phyloP scores from a whole-genome alignment of 169 alveolate species.

The Perkinsus olseni region DNA sequence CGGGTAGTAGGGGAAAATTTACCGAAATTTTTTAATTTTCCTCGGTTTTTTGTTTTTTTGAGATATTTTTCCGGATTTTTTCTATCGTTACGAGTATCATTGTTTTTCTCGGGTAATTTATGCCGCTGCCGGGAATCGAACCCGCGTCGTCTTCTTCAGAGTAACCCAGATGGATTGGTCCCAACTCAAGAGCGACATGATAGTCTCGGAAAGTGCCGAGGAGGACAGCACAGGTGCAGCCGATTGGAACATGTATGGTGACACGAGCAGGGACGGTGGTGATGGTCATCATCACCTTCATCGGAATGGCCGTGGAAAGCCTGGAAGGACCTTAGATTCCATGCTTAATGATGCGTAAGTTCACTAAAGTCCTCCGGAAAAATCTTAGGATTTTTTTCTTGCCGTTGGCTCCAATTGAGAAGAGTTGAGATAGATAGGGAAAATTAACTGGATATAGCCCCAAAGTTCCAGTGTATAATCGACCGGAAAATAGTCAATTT shows the following conservation, averaged over 20 bases:
- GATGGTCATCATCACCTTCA: not conserved
- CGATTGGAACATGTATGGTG: not conserved
- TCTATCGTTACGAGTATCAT: too few species aligned
- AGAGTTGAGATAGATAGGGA: too few species aligned
- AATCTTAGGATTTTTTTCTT: not conserved
- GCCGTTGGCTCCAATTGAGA: too few species aligned
- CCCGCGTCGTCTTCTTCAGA: not conserved
- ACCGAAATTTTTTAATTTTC: not conserved
- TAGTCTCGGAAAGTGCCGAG: not conserved
- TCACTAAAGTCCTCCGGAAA: not conserved
- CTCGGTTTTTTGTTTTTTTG: too few species aligned
- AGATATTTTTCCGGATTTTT: too few species aligned
- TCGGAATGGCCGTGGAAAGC: not conserved
- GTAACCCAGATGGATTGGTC: not conserved
- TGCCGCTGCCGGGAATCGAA: not conserved
- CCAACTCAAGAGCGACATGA: not conserved
- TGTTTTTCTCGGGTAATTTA: too few species aligned
- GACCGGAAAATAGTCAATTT: too few species aligned
- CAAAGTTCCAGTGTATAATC: too few species aligned
- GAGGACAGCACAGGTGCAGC: not conserved
- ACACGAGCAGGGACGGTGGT: not conserved
- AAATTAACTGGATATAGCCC: too few species aligned
- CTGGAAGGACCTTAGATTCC: not conserved
- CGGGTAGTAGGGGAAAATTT: not conserved
- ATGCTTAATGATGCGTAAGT: not conserved